Conservation (phyloP, 176 grass and related monocot species). For the Triticum timopheevii region DNA sequence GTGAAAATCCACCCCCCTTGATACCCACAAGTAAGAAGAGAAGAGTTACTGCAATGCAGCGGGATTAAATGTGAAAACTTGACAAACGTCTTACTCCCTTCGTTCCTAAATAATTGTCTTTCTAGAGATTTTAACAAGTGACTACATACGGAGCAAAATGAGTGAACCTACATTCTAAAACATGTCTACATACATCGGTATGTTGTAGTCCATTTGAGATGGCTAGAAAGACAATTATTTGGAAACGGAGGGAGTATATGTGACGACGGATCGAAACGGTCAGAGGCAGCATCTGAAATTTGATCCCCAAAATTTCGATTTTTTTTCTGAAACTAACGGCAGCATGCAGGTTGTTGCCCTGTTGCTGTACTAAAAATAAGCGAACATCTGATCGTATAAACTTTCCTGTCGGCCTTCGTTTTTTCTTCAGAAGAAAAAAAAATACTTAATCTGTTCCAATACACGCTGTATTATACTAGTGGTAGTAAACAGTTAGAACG, state of each 20-base stretch:
- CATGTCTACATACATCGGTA: too few species aligned
- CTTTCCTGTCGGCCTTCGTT: background rate
- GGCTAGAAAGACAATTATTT: too few species aligned
- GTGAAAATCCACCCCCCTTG: background rate
- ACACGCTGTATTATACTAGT: background rate
- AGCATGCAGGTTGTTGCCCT: background rate
- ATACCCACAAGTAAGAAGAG: background rate
- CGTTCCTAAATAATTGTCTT: too few species aligned
- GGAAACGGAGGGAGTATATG: too few species aligned
- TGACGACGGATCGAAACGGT: background rate
- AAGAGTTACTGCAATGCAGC: background rate
- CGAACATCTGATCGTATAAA: background rate
- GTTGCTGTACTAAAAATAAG: background rate
- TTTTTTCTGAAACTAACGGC: background rate
- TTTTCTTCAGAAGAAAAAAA: background rate
- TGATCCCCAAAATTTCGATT: background rate
- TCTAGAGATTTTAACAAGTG: too few species aligned
- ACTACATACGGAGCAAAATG: too few species aligned
- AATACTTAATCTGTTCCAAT: background rate
- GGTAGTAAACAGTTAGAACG: conserved; percentile 32
- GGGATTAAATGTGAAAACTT: background rate
- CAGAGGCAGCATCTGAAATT: background rate
- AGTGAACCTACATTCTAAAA: too few species aligned
- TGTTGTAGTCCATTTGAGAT: too few species aligned
- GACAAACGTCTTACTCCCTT: background rate